Evolutionary conservation across 345 rosid species (phyloP), one percentile per base, ranked within the genome.

Genomic region (Draba incana): DNA sequence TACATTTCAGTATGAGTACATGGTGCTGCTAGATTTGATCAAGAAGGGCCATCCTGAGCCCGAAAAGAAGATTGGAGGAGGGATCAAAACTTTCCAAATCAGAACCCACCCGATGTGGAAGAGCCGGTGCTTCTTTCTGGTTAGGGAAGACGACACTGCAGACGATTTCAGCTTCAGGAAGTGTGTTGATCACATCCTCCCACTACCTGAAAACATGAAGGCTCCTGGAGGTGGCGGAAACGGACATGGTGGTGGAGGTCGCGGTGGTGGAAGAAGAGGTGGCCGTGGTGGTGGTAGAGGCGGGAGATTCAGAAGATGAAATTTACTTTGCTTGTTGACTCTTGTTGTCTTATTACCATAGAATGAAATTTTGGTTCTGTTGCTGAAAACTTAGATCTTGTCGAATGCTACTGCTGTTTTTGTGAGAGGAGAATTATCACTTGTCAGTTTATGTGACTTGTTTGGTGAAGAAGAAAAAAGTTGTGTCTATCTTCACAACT

Each of bases 111-210:
- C 98, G 7, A 80, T 25, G 62, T 92, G 78, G 79, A 86, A 89
- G 75, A 92, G 92, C 49, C 62, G 82, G 50, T 92, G 98, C 72
- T 89, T 92, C 85, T 94, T 89, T 81, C 75, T 92, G 38, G 50
- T 92, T 11, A 86, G 96, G 82, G 86, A 83, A 51, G 98, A 94
- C 25, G 89, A 75, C 10, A 50, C 85, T 2, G 72, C 79, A 15
- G 97, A 92, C 20, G 99, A 94, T 83, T 94, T 94, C 83, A 89
- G 97, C 88, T 94, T 87, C 79, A 86, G 93, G 84, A 91, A 94
- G 83, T 94, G 98, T 68, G 96, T 94, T 61, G 92, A 94, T 74
- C 81, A 86, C 11, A 86, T 92, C 54, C 85, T 92, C 61, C 90
- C 98, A 2, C 66, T 94, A 70, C 99, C 98, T 13, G 98, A 89